Conservation (phyloP, 83 land plant genomes). For the Picea mariana region DNA sequence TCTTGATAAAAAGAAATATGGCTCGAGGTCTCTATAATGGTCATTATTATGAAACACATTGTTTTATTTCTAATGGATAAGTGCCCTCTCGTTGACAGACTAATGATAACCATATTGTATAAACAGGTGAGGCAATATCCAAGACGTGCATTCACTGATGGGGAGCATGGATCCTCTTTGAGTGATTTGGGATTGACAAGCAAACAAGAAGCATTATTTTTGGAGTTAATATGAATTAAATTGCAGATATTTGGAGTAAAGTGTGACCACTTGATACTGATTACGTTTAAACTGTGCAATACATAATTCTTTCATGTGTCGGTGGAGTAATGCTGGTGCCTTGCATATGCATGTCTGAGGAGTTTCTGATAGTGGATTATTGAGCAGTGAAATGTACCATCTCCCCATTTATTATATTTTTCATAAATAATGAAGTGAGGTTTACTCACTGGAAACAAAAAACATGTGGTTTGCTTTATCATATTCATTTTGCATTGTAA, state of each 20-base stretch:
- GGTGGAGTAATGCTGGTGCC: background rate
- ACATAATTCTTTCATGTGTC: constrained; percentile 5
- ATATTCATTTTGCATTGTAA: background rate
- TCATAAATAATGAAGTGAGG: constrained; percentile 17
- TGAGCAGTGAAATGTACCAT: background rate
- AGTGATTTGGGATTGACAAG: constrained; percentile 70
- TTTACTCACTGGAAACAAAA: background rate
- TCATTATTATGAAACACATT: background rate
- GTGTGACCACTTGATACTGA: background rate
- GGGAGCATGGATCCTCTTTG: constrained; percentile 53
- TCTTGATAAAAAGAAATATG: background rate
- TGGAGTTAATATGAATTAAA: constrained; percentile 51
- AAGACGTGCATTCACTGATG: constrained; percentile 72
- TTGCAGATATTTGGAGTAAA: background rate
- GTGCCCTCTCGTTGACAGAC: no score
- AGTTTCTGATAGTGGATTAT: background rate
- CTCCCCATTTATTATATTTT: constrained; percentile 11
- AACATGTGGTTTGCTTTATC: background rate
- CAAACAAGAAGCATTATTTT: constrained; percentile 78
- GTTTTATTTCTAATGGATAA: background rate
- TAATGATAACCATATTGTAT: background rate
- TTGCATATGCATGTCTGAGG: background rate
- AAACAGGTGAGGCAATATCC: constrained; percentile 87
- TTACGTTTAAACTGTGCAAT: background rate
- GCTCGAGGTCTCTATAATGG: background rate